Evolutionary conservation across 2,329 filamentous ascomycete species (phyloP), one percentile per base, ranked within the genome.

Genomic region (Fusarium secorum): DNA sequence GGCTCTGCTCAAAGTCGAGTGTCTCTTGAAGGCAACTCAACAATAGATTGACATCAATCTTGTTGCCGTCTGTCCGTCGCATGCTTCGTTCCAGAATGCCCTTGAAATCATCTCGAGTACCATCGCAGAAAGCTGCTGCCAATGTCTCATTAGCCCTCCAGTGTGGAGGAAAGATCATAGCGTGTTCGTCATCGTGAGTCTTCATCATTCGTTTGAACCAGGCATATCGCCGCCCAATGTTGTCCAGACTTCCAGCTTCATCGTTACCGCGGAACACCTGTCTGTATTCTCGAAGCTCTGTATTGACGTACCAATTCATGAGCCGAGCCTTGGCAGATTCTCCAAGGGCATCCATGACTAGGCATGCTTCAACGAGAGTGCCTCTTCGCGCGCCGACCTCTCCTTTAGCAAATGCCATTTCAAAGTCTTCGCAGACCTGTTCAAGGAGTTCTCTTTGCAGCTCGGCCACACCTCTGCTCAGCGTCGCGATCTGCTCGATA

Each of bases 391-490:
- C 84, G 6, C 85, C 85, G 18, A 97, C 90, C 81, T 98, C 95
- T 26, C 90, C 91, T 81, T 95, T 97, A 24, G 95, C 91, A 81
- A 98, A 99, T 0, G 93, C 92, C 64, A 98, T 88, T 84, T 99
- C 96, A 78, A 99, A 99, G 81, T 99, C 96, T 82, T 98, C 96
- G 79, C 96, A 99, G n/a, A 99, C 92, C 81, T 99, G 96, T 83
- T 99, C 96, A 62, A 98, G 84, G 64, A 99, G 83, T 80, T 98
- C 95, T 66, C 95, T 86, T 83, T 99, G 96, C 70, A 99, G 86
- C 75, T 98, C 96, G 10, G 94, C 92, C 38, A 99, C 96, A 76
- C 97, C 97, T 55, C 94, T 90, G 78, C 94, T 97, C 70, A 99
- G 85, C 1, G 93, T 93, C 32, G 96, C 96, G 78, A 99, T 98